A percentile compares a stretch with the other conserved stretches of the same genome.
These are phyloP conservation scores for Rutstroemia sp. DNA, from an alignment of 2,329 filamentous ascomycete species.

Conservation along the genomic window DNA sequence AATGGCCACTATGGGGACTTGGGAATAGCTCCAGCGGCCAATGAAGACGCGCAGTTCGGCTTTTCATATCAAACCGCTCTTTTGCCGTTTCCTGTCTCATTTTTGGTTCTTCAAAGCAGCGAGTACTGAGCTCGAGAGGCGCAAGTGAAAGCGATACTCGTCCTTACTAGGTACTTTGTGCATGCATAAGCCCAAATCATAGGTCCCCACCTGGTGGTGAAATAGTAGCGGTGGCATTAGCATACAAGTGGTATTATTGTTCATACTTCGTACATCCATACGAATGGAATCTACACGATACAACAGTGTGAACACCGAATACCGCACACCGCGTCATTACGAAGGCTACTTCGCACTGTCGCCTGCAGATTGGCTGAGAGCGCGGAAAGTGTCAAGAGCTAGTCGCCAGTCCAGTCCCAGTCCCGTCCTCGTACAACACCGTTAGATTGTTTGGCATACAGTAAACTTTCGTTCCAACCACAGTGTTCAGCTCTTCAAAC, in stretches of 20 bases:
- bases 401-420: too few relatives aligned
- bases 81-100: too few relatives aligned
- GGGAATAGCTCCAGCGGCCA: too few relatives aligned
- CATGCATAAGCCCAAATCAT: slow-evolving; percentile 25
- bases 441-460: neutral
- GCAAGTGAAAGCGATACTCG: neutral
- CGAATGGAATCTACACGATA: slow-evolving; percentile 3
- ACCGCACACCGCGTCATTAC: neutral
- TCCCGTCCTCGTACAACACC: neutral
- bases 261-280: neutral
- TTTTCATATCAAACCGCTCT: too few relatives aligned
- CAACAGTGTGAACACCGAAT: slow-evolving; percentile 1
- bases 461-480: neutral
- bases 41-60: too few relatives aligned
- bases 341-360: neutral
- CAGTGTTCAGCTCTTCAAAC: slow-evolving; percentile 1
- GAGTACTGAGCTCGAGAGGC: neutral
- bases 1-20: too few relatives aligned
- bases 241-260: neutral
- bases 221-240: neutral
- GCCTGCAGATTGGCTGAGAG: neutral
- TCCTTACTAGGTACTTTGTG: slow-evolving; percentile 10
- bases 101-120: too few relatives aligned
- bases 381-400: neutral
- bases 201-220: neutral